These are phyloP conservation scores for Trametes hirsuta DNA, from an alignment of 1,284 basidiomycete species.

Conservation along the genomic window DNA sequence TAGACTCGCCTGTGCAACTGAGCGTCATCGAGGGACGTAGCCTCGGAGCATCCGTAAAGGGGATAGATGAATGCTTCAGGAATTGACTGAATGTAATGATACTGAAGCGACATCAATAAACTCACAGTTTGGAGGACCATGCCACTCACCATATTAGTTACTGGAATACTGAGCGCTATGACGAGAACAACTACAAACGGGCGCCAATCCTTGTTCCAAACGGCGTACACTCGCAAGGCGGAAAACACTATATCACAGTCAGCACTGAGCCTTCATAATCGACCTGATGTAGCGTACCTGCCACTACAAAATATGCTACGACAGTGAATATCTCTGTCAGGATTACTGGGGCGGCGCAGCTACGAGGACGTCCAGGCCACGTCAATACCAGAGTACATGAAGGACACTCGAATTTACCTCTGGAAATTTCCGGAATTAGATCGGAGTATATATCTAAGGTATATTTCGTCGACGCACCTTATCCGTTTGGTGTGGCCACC, in stretches of 20 bases:
- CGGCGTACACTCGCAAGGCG: constrained; percentile 24
- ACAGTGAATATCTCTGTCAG: constrained; percentile 12
- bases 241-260: constrained; percentile 14
- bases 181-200: constrained; percentile 10
- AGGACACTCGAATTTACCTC: neutral
- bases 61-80: constrained; percentile 10
- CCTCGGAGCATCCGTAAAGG: constrained; percentile 16
- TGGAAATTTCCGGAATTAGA: neutral
- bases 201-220: constrained; percentile 22
- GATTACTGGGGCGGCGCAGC: constrained; percentile 12
- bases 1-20: constrained; percentile 9
- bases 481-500: constrained; percentile 18
- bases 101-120: neutral
- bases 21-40: neutral
- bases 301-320: constrained; percentile 15
- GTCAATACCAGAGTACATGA: neutral
- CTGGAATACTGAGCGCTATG: constrained; percentile 19
- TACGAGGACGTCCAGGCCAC: neutral
- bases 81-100: constrained; percentile 13
- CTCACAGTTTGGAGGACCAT: neutral
- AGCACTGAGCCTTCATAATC: neutral
- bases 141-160: constrained; percentile 17
- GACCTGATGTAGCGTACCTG: constrained; percentile 11
- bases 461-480: neutral
- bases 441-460: too few relatives aligned